Percentiles rank a stretch among this genome's conserved stretches.
Evolutionary conservation across 331 rosid genomes (phyloP).

Genomic region (Saraca asoca): DNA sequence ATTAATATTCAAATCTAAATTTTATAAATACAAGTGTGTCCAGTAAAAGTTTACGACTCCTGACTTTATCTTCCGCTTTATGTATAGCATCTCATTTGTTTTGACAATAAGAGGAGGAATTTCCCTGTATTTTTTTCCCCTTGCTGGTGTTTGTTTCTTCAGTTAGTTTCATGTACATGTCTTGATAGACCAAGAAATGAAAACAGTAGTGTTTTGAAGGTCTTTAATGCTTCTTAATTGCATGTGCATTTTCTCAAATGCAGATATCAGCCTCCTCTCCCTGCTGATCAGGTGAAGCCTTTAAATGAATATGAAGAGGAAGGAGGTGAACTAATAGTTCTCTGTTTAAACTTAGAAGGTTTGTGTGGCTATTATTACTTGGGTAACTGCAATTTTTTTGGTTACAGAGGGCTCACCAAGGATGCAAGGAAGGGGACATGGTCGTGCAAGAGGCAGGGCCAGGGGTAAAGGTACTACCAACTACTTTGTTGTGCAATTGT

Average conservation of each 20-base stretch:
- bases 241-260: not conserved
- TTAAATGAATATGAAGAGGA: constrained; percentile 72
- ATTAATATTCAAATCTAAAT: too few relatives aligned
- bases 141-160: too few relatives aligned
- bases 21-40: too few relatives aligned
- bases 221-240: not conserved
- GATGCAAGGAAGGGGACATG: constrained; percentile 66
- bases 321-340: constrained; percentile 55
- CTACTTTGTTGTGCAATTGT: constrained; percentile 15
- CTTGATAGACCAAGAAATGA: not conserved
- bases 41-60: too few relatives aligned
- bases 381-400: constrained; percentile 29
- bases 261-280: constrained; percentile 86
- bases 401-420: constrained; percentile 66
- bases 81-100: too few relatives aligned
- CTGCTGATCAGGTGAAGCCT: constrained; percentile 82
- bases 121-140: too few relatives aligned
- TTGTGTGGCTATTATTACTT: constrained; percentile 4
- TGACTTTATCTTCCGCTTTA: too few relatives aligned
- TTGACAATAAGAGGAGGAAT: too few relatives aligned
- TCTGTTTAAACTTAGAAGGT: not conserved
- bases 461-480: constrained; percentile 62
- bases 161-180: not conserved
- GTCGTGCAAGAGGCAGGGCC: constrained; percentile 67
- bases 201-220: not conserved